phyloP scores from a whole-genome alignment of 331 rosid genomes.

The Malus hybrid region DNA sequence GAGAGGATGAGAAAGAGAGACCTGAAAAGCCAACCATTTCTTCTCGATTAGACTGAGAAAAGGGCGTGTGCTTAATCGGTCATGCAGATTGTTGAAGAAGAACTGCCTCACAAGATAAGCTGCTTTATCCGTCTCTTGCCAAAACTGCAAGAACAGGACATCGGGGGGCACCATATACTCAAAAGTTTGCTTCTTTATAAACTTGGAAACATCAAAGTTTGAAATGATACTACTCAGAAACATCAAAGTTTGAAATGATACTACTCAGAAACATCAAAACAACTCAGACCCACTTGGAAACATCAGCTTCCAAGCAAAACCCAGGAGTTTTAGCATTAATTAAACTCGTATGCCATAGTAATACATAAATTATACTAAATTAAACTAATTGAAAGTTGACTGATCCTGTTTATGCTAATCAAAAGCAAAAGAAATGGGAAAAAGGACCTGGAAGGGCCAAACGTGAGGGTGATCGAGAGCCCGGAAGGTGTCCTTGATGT shows the following conservation, averaged over 20 bases:
- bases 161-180: background rate
- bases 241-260: background rate
- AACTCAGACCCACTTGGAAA: background rate
- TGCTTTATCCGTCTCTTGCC: conserved; percentile 98
- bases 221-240: background rate
- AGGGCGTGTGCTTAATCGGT: conserved; percentile 85
- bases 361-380: background rate
- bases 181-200: background rate
- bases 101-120: conserved; percentile 88
- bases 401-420: background rate
- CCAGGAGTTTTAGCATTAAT: background rate
- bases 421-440: background rate
- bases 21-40: conserved; percentile 99
- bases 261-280: background rate
- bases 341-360: background rate
- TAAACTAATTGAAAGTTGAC: background rate
- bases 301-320: background rate
- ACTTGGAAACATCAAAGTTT: background rate
- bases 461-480: conserved; percentile 75
- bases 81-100: conserved; percentile 89
- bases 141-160: conserved; percentile 51
- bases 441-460: conserved; percentile 91
- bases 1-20: conserved; percentile 4
- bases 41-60: conserved; percentile 80
- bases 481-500: conserved; percentile 52